Conservation (phyloP, 306 rosid genomes). For the Acacia confusa region DNA sequence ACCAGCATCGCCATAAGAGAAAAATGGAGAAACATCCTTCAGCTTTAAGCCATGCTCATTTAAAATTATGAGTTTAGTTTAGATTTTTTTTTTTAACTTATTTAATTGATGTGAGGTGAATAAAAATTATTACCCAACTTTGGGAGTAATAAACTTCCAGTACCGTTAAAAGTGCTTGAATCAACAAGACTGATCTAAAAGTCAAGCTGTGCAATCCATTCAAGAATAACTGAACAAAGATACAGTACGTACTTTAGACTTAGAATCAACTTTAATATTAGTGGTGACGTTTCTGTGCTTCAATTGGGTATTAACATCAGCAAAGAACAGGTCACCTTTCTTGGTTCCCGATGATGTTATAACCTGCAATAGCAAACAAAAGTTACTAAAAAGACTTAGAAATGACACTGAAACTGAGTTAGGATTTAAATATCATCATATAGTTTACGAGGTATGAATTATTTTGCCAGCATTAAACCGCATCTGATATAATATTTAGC, state of each 20-base stretch:
- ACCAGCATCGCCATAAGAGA: background rate
- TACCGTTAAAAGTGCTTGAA: background rate
- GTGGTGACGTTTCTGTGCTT: conserved; percentile 78
- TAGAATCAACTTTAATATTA: conserved; percentile 90
- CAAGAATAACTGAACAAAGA: conserved; percentile 13
- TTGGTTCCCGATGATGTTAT: conserved; percentile 83
- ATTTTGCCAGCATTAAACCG: conserved; percentile 5
- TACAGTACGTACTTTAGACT: conserved; percentile 61
- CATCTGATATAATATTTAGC: background rate
- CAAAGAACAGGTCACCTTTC: conserved; percentile 80
- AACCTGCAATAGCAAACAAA: conserved; percentile 51
- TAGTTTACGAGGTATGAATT: background rate
- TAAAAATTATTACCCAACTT: background rate
- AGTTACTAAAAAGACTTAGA: background rate
- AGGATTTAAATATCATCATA: background rate
- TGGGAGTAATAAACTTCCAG: background rate
- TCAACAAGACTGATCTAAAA: background rate
- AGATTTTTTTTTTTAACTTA: background rate
- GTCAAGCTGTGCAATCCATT: background rate
- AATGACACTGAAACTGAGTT: background rate
- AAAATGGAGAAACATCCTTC: background rate
- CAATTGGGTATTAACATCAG: conserved; percentile 85
- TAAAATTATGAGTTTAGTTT: background rate
- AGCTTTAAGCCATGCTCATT: background rate
- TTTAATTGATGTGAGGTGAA: background rate